A percentile compares a stretch with the other conserved stretches of the same genome.
Evolutionary conservation across 768 basidiomycete genomes (phyloP).

Genomic region (Ramaria sp.): DNA sequence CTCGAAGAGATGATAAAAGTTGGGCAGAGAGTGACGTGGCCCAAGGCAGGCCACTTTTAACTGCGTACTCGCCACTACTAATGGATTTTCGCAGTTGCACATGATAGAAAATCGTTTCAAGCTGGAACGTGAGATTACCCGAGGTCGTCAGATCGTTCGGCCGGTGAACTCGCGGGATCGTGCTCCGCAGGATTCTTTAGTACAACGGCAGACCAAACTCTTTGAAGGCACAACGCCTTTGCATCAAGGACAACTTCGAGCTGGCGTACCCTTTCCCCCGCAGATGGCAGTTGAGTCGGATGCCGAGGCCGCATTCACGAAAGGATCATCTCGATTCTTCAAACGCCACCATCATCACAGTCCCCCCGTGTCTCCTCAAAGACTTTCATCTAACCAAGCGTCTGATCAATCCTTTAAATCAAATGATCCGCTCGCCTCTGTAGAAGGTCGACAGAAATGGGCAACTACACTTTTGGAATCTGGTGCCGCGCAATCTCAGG

Average conservation of each 20-base stretch:
- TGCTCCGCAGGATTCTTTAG: constrained; percentile 17
- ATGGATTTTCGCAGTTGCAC: constrained; percentile 45
- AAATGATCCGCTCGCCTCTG: constrained; percentile 30
- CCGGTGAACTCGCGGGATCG: constrained; percentile 14
- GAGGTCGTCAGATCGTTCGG: constrained; percentile 68
- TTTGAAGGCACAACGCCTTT: constrained; percentile 15
- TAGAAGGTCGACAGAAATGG: constrained; percentile 38
- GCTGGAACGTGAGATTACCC: constrained; percentile 72
- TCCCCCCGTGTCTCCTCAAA: constrained; percentile 18
- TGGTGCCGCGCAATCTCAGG: constrained; percentile 11
- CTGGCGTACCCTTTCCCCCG: constrained; percentile 44
- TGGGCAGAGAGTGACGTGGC: constrained; percentile 92
- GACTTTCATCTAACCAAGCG: neutral
- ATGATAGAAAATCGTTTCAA: constrained; percentile 89
- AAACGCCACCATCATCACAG: constrained; percentile 32
- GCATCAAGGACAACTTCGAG: constrained; percentile 26
- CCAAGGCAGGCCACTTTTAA: constrained; percentile 49
- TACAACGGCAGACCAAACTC: constrained; percentile 16
- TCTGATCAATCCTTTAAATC: constrained; percentile 12
- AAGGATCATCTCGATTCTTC: constrained; percentile 44
- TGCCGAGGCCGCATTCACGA: constrained; percentile 57
- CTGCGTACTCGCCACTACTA: neutral
- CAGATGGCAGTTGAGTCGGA: constrained; percentile 54
- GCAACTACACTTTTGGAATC: constrained; percentile 31
- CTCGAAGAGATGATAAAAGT: constrained; percentile 79